phyloP scores from a whole-genome alignment of 306 rosid genomes.

The Vigna nakashimae region DNA sequence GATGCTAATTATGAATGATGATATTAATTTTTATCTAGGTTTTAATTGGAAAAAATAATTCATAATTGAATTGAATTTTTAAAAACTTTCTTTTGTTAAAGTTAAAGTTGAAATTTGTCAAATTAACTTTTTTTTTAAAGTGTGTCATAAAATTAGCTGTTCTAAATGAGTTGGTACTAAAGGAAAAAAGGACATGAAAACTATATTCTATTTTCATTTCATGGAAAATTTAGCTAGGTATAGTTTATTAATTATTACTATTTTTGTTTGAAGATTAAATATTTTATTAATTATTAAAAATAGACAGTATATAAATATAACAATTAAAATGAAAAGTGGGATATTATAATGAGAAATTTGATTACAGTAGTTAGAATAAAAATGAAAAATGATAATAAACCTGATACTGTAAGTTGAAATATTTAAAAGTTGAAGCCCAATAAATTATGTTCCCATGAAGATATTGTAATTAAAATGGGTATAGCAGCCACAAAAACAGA shows the following conservation, averaged over 20 bases:
- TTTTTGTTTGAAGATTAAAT: neutral
- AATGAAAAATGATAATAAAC: too few relatives aligned
- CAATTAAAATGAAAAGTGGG: neutral
- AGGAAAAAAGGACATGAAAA: neutral
- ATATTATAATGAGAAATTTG: neutral
- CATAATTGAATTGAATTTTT: neutral
- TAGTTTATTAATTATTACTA: neutral
- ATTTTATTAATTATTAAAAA: neutral
- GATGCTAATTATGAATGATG: conserved; percentile 1
- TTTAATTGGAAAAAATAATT: neutral
- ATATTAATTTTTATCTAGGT: neutral
- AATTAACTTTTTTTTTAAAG: neutral
- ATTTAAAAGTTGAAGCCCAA: neutral
- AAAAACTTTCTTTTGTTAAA: neutral
- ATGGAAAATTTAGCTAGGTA: neutral
- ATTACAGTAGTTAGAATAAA: neutral
- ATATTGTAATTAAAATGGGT: neutral
- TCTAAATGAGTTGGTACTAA: neutral
- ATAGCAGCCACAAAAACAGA: neutral
- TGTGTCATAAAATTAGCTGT: neutral
- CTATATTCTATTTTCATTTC: neutral
- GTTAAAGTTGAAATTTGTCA: neutral
- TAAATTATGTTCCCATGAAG: neutral
- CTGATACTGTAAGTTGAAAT: too few relatives aligned
- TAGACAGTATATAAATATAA: neutral